Evolutionary conservation across 768 basidiomycete species (phyloP), one percentile per base, ranked within the genome.

Genomic region (Lanmaoa pseudosensibilis): DNA sequence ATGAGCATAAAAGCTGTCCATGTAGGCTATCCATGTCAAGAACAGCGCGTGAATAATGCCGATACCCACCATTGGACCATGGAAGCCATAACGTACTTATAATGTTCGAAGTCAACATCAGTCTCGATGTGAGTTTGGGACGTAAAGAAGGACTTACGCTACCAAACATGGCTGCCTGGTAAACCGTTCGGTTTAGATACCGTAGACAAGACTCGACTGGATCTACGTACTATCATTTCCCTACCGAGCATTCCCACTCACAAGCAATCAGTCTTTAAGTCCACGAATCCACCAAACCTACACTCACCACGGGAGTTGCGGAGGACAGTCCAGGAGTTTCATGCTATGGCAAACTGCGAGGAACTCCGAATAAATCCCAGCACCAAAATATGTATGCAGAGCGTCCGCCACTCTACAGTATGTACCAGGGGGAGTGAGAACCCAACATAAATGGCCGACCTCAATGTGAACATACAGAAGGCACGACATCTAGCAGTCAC

Each of bases 1-100:
- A 6, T 61, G 60, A 11, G 55, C 50, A 19, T 57, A 62, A 23
- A 62, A 62, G 13, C 60, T 62, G 9, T 16, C 19, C 15, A n/a
- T 16, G 15, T 43, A 9, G 51, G 16, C 0, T 32, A n/a, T 10
- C 2, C 6, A n/a, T 41, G 8, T 58, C 15, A 18, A 39, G 36
- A 43, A 52, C 16, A 15, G 3, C 16, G 2, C 16, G 6, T 9
- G 7, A 23, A 37, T 21, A 7, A 18, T 13, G 4, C 27, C 3
- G 8, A 12, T 25, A 5, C 48, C 46, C 11, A 62, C 61, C 60
- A 62, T 18, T 62, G 60, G 15, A 62, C 61, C 7, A 18, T n/a
- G 18, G 23, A 38, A 34, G 25, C 39, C 32, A 62, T 8, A 18
- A 38, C 13, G n/a, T 50, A 50, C 60, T 62, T 41, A 25, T 25